Conservation (phyloP, 495 filamentous ascomycete genomes). For the Talaromyces stipitatus region DNA sequence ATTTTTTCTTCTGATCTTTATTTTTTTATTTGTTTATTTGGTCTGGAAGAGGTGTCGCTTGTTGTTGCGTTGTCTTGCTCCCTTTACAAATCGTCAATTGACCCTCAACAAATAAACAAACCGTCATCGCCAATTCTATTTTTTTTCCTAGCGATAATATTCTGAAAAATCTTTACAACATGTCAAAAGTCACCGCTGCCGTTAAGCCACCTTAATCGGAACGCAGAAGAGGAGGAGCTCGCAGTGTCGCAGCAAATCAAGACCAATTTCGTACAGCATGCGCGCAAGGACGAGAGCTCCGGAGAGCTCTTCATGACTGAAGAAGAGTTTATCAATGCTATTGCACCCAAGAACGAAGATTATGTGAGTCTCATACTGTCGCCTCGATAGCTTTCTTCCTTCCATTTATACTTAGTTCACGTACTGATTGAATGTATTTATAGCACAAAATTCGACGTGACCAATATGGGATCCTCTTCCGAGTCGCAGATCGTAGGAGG, state of each 20-base stretch:
- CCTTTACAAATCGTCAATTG: neutral
- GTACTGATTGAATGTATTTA: constrained; percentile 1
- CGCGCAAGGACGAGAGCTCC: constrained; percentile 61
- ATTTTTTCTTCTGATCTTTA: neutral
- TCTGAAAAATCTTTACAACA: constrained; percentile 10
- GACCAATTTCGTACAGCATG: constrained; percentile 68
- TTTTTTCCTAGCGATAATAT: constrained; percentile 4
- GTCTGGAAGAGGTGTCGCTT: neutral
- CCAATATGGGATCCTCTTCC: constrained; percentile 89
- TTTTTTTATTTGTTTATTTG: neutral
- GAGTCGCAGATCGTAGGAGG: constrained; percentile 71
- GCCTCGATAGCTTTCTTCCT: neutral
- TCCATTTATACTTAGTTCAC: neutral
- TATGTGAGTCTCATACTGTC: constrained; percentile 56
- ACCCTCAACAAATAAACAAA: neutral
- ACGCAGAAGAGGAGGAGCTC: constrained; percentile 49
- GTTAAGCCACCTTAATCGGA: constrained; percentile 76
- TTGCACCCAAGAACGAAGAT: constrained; percentile 82
- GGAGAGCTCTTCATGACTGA: constrained; percentile 75
- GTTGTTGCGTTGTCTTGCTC: neutral
- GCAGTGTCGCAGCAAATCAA: constrained; percentile 62
- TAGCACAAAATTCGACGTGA: constrained; percentile 96
- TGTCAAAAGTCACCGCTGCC: constrained; percentile 54
- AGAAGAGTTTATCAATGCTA: constrained; percentile 80
- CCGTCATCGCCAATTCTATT: neutral